Evolutionary conservation across 1,284 basidiomycete genomes (phyloP).

Genomic region (Polyporus tsugae): DNA sequence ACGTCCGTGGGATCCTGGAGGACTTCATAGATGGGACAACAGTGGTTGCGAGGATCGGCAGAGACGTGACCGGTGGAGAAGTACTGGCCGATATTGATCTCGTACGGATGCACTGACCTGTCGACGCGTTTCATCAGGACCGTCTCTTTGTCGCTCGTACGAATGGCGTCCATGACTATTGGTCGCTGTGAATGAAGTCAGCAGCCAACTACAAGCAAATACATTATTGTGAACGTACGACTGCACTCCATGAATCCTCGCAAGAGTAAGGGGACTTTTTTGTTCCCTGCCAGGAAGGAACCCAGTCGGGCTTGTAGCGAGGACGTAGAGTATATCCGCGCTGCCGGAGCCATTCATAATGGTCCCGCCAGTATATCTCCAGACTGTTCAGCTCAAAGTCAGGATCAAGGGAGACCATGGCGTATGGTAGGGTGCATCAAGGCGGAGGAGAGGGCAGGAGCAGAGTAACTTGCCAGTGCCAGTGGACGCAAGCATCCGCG

Average conservation of each 20-base stretch:
- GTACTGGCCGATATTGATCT: slow-evolving; percentile 28
- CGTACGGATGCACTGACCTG: slow-evolving; percentile 9
- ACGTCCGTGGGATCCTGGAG: slow-evolving; percentile 27
- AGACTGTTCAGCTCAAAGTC: background rate
- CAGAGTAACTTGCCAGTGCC: background rate
- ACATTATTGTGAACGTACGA: background rate
- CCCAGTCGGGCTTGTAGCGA: slow-evolving; percentile 29
- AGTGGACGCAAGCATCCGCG: no score
- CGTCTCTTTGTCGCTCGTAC: slow-evolving; percentile 16
- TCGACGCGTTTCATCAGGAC: slow-evolving; percentile 22
- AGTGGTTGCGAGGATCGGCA: slow-evolving; percentile 39
- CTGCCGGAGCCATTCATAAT: slow-evolving; percentile 26
- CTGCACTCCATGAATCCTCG: slow-evolving; percentile 17
- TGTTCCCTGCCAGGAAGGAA: slow-evolving; percentile 24
- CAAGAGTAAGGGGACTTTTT: background rate
- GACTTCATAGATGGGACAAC: slow-evolving; percentile 38
- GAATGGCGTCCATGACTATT: slow-evolving; percentile 24
- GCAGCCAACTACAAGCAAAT: slow-evolving; percentile 20
- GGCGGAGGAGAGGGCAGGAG: background rate
- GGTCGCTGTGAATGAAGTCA: slow-evolving; percentile 24
- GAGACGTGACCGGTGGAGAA: slow-evolving; percentile 18
- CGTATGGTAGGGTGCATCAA: background rate
- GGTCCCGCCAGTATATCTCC: slow-evolving; percentile 17
- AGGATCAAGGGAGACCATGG: background rate
- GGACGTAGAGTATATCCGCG: slow-evolving; percentile 31